Percentiles rank a stretch among this genome's conserved stretches.
Conservation (phyloP, 129 eudicot species). For the Helianthus tuberosus region DNA sequence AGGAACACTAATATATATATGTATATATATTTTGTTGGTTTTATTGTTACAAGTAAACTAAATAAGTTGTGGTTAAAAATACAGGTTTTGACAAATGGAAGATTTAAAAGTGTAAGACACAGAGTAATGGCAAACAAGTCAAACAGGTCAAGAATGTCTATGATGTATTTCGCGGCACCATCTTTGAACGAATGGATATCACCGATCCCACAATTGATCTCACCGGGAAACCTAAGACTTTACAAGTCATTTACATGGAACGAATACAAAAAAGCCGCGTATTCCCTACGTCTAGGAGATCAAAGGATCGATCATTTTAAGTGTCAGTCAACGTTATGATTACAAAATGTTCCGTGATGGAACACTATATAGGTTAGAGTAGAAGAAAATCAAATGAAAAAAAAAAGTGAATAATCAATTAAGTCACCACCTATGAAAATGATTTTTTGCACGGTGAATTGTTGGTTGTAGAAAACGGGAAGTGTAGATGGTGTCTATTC, state of each 20-base stretch:
- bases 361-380: constrained; percentile 31
- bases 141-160: constrained; percentile 60
- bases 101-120: constrained; percentile 75
- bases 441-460: constrained; percentile 30
- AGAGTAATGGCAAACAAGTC: constrained; percentile 67
- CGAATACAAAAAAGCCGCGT: constrained; percentile 61
- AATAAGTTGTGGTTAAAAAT: not conserved
- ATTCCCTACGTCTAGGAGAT: constrained; percentile 56
- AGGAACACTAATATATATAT: too few species aligned
- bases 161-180: constrained; percentile 89
- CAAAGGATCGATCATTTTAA: constrained; percentile 55
- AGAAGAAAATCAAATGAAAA: constrained; percentile 1
- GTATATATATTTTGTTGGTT: not conserved
- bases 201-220: constrained; percentile 56
- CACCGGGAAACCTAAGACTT: constrained; percentile 32
- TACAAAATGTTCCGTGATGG: constrained; percentile 16
- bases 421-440: constrained; percentile 31
- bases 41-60: not conserved
- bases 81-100: constrained; percentile 88
- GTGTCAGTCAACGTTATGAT: constrained; percentile 20
- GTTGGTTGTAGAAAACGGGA: constrained; percentile 24
- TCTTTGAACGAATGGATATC: constrained; percentile 53
- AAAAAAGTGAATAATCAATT: constrained; percentile 23
- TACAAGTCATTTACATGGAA: constrained; percentile 74
- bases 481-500: constrained; percentile 6